Base-by-base conservation (phyloP, 1,139 yeast genomes). In the Pichia sp. region DNA sequence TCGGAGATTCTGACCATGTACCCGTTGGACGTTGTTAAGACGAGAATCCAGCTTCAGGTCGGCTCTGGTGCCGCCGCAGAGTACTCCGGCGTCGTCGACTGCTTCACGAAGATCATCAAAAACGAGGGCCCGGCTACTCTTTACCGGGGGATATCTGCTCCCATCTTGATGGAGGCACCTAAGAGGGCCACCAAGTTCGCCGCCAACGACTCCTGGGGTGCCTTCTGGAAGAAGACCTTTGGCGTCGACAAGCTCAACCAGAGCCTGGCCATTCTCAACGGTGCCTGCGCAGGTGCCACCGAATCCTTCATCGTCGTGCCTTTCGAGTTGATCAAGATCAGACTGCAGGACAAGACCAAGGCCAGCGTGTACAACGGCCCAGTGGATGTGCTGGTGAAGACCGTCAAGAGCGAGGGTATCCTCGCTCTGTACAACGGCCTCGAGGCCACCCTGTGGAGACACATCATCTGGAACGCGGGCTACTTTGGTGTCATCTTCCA, bases 101-200 rank as follows among this genome's bases (percentile, higher is more conserved):
- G 96, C 69, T 72, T 95, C 63, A 74, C 79, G 64, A 90, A 90
- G 73, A 93, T 93, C 64, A 80, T 93, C 63, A 81, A 79, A 65
- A 85, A 82, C 62, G 99, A 95, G 73, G 99, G 99, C 45, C 78
- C 82, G 51, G 74, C 85, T 23, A 80, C 95, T 61, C 79, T 93
- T 58, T 95, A 93, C 73, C 85, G 92, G 70, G 99, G 99, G 62
- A 93, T 93, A 64, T 75, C 87, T 34, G 97, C 99, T 16, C 99
- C 99, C 48, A 89, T 93, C 64, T 78, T 93, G 67, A 93, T 93
- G 99, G 99, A 93, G 71, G 99, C 99, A n/a, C 99, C 99, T 60
- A 93, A 93, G 79, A 78, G 92, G 76, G 99, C 99, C 47, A 92
- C 97, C 61, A 93, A 93, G 74, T 93, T 93, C 69, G 98, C 98